Evolutionary conservation across 164 flowering plant genomes (phyloP).

Genomic region (Tinospora cordifolia): DNA sequence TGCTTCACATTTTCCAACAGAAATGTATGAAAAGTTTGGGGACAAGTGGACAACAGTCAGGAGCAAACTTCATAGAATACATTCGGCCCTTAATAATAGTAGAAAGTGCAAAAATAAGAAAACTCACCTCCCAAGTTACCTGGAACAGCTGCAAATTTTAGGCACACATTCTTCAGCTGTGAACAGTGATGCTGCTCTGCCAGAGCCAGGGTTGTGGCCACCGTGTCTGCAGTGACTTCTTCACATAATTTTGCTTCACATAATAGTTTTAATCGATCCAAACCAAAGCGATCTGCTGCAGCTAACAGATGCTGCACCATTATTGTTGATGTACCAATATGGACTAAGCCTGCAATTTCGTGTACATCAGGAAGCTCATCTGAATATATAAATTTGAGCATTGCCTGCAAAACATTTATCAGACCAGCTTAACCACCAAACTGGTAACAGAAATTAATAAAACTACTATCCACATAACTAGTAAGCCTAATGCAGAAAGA

Average conservation of each 20-base stretch:
- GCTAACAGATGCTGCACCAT: slow-evolving; percentile 85
- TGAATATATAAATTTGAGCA: slow-evolving; percentile 73
- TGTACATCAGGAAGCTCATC: slow-evolving; percentile 63
- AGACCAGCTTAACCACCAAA: slow-evolving; percentile 1
- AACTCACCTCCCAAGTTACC: slow-evolving; percentile 81
- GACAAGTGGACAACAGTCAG: background rate
- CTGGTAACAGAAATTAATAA: background rate
- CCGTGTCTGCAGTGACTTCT: slow-evolving; percentile 55
- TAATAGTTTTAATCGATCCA: slow-evolving; percentile 63
- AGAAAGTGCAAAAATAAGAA: slow-evolving; percentile 27
- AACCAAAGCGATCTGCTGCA: slow-evolving; percentile 75
- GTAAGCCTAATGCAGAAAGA: background rate
- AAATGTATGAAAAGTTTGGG: background rate
- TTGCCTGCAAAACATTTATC: slow-evolving; percentile 46
- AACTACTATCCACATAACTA: background rate
- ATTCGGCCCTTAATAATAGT: slow-evolving; percentile 26
- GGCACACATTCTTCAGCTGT: slow-evolving; percentile 63
- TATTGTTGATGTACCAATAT: slow-evolving; percentile 40
- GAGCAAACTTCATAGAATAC: background rate
- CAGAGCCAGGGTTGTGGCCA: slow-evolving; percentile 76
- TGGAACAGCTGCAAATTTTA: slow-evolving; percentile 63
- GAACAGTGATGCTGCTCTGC: slow-evolving; percentile 80
- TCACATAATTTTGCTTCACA: slow-evolving; percentile 82
- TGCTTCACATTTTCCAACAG: background rate
- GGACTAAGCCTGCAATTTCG: slow-evolving; percentile 43